A percentile compares a stretch with the other conserved stretches of the same genome.
Evolutionary conservation across 2,329 filamentous ascomycete genomes (phyloP).

Genomic region (Sporothrix luriei): DNA sequence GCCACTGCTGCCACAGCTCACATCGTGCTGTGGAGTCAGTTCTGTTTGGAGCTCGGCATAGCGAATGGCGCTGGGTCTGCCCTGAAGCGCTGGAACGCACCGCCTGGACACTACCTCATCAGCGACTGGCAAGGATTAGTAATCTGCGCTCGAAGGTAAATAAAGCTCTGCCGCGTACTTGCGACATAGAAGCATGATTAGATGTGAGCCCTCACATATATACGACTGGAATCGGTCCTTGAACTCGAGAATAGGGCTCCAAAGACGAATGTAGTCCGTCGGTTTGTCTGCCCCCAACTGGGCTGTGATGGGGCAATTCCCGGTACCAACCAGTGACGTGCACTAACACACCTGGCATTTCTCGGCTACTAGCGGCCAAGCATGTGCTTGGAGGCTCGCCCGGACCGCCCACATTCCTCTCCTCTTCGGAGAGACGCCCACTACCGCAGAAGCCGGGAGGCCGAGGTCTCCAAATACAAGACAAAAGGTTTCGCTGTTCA

Average conservation of each 20-base stretch:
- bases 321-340: background rate
- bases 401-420: constrained; percentile 21
- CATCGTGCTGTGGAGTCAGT: background rate
- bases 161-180: background rate
- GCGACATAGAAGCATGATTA: background rate
- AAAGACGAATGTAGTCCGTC: constrained; percentile 13
- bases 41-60: constrained; percentile 1
- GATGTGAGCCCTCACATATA: background rate
- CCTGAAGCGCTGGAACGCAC: background rate
- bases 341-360: constrained; percentile 16
- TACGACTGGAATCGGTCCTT: background rate
- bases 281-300: background rate
- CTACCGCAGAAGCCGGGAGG: constrained; percentile 23
- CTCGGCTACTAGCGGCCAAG: constrained; percentile 28
- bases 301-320: background rate
- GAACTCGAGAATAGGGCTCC: background rate
- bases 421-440: background rate
- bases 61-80: background rate
- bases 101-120: background rate
- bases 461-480: constrained; percentile 25
- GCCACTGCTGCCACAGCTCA: background rate
- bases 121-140: background rate
- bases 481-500: background rate
- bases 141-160: background rate
- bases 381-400: constrained; percentile 16